phyloP scores from a whole-genome alignment of 2,329 filamentous ascomycete species.

The Fusarium paranaense region DNA sequence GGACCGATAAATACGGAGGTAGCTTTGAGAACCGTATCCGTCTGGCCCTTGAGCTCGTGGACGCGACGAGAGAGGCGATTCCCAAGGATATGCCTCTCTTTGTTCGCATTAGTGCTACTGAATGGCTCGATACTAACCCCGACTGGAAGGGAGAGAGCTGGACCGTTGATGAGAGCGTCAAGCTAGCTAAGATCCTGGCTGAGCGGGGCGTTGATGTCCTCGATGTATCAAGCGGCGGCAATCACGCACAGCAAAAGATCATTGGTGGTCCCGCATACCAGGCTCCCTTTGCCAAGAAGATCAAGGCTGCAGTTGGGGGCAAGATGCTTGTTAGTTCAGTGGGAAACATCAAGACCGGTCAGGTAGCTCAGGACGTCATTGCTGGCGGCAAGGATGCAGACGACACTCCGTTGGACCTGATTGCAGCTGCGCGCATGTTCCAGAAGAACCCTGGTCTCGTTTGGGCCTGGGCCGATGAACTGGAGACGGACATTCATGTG shows the following conservation, averaged over 20 bases:
- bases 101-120: slow-evolving; percentile 78
- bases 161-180: slow-evolving; percentile 72
- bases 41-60: slow-evolving; percentile 74
- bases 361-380: slow-evolving; percentile 61
- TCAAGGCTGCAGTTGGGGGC: slow-evolving; percentile 78
- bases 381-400: slow-evolving; percentile 46
- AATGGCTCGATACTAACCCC: slow-evolving; percentile 76
- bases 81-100: slow-evolving; percentile 78
- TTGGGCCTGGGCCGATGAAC: slow-evolving; percentile 66
- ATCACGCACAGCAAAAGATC: slow-evolving; percentile 69
- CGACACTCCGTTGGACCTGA: slow-evolving; percentile 60
- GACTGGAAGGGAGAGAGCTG: slow-evolving; percentile 70
- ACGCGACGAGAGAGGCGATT: slow-evolving; percentile 70
- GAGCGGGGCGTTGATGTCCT: slow-evolving; percentile 78
- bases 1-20: slow-evolving; percentile 76
- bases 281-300: slow-evolving; percentile 74
- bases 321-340: slow-evolving; percentile 61
- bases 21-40: slow-evolving; percentile 78
- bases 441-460: slow-evolving; percentile 70
- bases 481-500: slow-evolving; percentile 58
- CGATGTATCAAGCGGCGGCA: slow-evolving; percentile 77
- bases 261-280: slow-evolving; percentile 75
- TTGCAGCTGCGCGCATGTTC: slow-evolving; percentile 64
- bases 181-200: slow-evolving; percentile 72
- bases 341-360: slow-evolving; percentile 60